Conservation (phyloP, 75 land plant species). For the Pinus taeda region DNA sequence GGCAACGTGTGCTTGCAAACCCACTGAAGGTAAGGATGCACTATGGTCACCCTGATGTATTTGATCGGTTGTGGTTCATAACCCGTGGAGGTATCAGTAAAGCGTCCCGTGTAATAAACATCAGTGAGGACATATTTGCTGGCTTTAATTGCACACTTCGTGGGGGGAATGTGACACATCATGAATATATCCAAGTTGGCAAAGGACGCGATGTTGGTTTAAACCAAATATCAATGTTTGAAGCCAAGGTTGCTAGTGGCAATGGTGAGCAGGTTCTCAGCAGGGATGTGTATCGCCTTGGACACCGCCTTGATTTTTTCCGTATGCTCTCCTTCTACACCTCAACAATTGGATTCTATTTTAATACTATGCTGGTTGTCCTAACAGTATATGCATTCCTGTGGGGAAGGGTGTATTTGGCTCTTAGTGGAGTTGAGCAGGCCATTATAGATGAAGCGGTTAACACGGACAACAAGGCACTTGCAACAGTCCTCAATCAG, state of each 20-base stretch:
- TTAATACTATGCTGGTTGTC: constrained; percentile 86
- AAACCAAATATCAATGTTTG: constrained; percentile 92
- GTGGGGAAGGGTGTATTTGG: constrained; percentile 86
- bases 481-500: constrained; percentile 75
- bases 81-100: constrained; percentile 92
- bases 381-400: constrained; percentile 90
- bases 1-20: constrained; percentile 92
- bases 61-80: constrained; percentile 88
- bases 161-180: constrained; percentile 94
- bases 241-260: constrained; percentile 96
- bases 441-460: constrained; percentile 22
- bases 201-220: constrained; percentile 98
- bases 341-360: constrained; percentile 87
- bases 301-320: constrained; percentile 92
- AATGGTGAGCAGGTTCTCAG: constrained; percentile 94
- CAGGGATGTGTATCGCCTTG: constrained; percentile 91
- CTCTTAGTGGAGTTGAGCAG: constrained; percentile 79
- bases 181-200: constrained; percentile 96
- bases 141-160: constrained; percentile 87
- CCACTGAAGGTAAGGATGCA: constrained; percentile 95
- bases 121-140: constrained; percentile 97
- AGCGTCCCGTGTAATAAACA: constrained; percentile 94
- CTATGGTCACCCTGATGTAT: constrained; percentile 98
- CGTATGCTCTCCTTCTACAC: constrained; percentile 91
- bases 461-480: constrained; percentile 55